Evolutionary conservation across 1,139 yeast species (phyloP), one percentile per base, ranked within the genome.

Genomic region (Taiozyma sp.): DNA sequence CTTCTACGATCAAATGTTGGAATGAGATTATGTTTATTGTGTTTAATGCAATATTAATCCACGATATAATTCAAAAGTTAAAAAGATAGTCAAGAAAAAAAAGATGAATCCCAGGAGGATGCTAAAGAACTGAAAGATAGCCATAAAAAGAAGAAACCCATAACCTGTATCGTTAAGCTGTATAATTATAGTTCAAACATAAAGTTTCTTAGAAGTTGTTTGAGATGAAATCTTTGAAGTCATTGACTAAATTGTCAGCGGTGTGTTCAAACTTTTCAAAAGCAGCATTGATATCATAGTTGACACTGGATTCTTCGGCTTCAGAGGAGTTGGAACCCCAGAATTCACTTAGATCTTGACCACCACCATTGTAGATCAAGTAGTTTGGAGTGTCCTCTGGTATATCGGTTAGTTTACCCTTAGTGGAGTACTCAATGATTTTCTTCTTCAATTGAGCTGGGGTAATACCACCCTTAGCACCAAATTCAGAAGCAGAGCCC

Each of bases 321-420:
- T 45, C 50, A 23, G 53, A 52, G 12, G 43, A 12, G 27, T 30
- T n/a, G 9, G 43, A 47, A 29, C 57, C 60, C 65, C 65, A 62
- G 63, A 62, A 62, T 47, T 55, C 55, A 34, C 57, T 51, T 52
- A 62, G 50, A 71, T 86, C 86, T 69, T 83, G 82, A 62, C 96
- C 97, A 58, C 85, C 97, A 72, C 99, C 99, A 69, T 93, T 93
- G 80, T 75, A 93, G 50, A 92, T 92, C 72, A 93, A 81, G 56
- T 86, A 72, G 74, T 93, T 93, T 62, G 97, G 96, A 51, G 98
- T 88, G 54, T 83, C 92, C 34, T 71, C 79, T 59, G 96, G 95
- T 59, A 92, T 74, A 64, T 87, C 96, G 49, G 78, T 63, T 65
- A 93, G 76, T 46, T 77, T 75, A 59, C 78, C 81, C 66, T 81